A percentile compares a stretch with the other conserved stretches of the same genome.
Conservation (phyloP, 768 basidiomycete genomes). For the Boletus sp. region DNA sequence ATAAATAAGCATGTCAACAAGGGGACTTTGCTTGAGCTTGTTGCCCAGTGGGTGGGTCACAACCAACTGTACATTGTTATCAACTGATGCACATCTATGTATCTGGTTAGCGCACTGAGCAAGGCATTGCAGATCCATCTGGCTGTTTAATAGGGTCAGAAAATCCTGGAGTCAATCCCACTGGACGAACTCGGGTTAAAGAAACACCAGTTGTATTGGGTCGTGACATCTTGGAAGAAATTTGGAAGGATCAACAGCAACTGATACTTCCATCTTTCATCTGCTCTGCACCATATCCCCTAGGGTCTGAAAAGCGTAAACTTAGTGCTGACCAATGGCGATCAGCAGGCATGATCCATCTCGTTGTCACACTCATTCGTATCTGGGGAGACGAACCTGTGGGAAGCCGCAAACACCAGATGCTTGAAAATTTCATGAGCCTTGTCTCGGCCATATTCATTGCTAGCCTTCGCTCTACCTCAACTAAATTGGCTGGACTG, state of each 20-base stretch:
- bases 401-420: background rate
- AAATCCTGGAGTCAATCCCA: background rate
- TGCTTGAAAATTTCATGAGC: background rate
- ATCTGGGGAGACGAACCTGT: background rate
- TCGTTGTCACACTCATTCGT: background rate
- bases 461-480: background rate
- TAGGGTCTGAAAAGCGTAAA: background rate
- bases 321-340: background rate
- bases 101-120: background rate
- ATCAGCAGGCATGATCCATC: background rate
- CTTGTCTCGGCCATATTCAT: background rate
- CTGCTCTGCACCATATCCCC: background rate
- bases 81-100: background rate
- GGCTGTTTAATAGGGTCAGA: background rate
- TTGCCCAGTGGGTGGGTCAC: background rate
- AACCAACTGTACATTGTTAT: background rate
- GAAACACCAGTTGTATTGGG: background rate
- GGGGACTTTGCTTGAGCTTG: background rate
- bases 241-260: background rate
- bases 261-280: background rate
- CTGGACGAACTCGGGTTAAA: background rate
- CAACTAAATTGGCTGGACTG: background rate
- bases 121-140: background rate
- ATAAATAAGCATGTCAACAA: background rate
- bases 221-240: background rate